A percentile compares a stretch with the other conserved stretches of the same genome.
phyloP scores from a whole-genome alignment of 129 eudicot species.

The Sambucus nigra region DNA sequence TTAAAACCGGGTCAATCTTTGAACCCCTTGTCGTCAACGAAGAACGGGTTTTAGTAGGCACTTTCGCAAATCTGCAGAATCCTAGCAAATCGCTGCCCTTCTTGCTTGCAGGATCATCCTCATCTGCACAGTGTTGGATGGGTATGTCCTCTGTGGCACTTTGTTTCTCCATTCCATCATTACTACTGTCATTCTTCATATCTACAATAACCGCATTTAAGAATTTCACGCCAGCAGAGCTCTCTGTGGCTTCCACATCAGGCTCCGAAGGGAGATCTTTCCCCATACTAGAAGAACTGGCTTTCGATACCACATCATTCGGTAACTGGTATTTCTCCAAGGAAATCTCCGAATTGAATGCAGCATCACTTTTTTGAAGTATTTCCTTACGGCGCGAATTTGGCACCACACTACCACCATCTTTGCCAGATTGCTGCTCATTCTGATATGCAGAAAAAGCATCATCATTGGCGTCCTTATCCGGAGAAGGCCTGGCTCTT shows the following conservation, averaged over 20 bases:
- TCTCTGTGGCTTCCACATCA: constrained; percentile 20
- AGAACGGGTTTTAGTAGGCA: constrained; percentile 70
- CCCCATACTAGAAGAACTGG: constrained; percentile 19
- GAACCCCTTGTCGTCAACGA: constrained; percentile 38
- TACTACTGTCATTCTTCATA: constrained; percentile 21
- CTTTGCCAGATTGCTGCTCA: constrained; percentile 38
- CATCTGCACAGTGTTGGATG: constrained; percentile 16
- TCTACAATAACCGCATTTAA: constrained; percentile 16
- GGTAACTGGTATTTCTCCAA: constrained; percentile 18
- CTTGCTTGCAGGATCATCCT: constrained; percentile 19
- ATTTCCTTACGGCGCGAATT: constrained; percentile 32
- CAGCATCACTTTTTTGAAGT: constrained; percentile 16
- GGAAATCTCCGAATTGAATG: constrained; percentile 23
- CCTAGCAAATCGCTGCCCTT: constrained; percentile 34
- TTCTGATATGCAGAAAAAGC: constrained; percentile 24
- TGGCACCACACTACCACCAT: constrained; percentile 26
- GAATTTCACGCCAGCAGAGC: constrained; percentile 16
- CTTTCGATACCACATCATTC: constrained; percentile 20
- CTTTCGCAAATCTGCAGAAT: constrained; percentile 41
- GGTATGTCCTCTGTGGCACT: constrained; percentile 22
- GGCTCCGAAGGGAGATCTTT: constrained; percentile 17
- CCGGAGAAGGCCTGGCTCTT: constrained; percentile 25
- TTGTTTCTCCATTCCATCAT: constrained; percentile 31
- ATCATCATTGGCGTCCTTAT: constrained; percentile 38
- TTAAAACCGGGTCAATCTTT: constrained; percentile 30